These are phyloP conservation scores for Metschnikowia proteae DNA, from an alignment of 805 yeast species.

Conservation along the genomic window DNA sequence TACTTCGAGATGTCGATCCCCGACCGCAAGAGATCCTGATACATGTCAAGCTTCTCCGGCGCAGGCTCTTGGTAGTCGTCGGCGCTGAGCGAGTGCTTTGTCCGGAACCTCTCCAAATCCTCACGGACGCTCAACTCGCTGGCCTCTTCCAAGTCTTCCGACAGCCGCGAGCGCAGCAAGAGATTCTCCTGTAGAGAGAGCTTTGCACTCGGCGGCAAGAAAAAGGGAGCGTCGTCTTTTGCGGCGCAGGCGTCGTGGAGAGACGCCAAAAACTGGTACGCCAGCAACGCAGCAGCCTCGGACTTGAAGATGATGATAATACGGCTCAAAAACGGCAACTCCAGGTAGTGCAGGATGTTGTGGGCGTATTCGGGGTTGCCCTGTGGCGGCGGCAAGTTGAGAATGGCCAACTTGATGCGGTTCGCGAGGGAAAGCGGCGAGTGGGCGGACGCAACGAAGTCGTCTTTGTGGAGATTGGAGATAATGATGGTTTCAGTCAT, in stretches of 20 bases:
- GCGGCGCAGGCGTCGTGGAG: conserved; percentile 3
- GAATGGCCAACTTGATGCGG: conserved; percentile 30
- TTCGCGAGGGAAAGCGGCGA: conserved; percentile 30
- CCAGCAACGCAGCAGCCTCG: conserved; percentile 25
- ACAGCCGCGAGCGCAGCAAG: conserved; percentile 31
- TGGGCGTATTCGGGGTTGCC: conserved; percentile 18
- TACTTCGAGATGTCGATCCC: conserved; percentile 30
- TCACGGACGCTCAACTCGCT: conserved; percentile 21
- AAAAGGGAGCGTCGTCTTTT: background rate
- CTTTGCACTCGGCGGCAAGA: conserved; percentile 21
- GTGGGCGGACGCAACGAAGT: conserved; percentile 22
- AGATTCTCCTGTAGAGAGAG: conserved; percentile 38
- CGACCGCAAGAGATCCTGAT: conserved; percentile 25
- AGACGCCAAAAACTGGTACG: conserved; percentile 21
- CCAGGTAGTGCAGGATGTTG: conserved; percentile 35
- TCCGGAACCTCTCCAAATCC: conserved; percentile 25
- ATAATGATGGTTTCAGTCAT: conserved; percentile 32
- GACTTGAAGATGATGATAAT: conserved; percentile 36
- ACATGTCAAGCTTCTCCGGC: conserved; percentile 30
- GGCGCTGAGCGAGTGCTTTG: conserved; percentile 11
- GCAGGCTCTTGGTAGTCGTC: conserved; percentile 31
- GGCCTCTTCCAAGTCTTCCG: conserved; percentile 19
- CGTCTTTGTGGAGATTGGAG: conserved; percentile 29
- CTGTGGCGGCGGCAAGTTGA: conserved; percentile 20
- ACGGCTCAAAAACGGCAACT: conserved; percentile 35